These are phyloP conservation scores for Trametes polyzona DNA, from an alignment of 1,284 basidiomycete species.

Conservation along the genomic window DNA sequence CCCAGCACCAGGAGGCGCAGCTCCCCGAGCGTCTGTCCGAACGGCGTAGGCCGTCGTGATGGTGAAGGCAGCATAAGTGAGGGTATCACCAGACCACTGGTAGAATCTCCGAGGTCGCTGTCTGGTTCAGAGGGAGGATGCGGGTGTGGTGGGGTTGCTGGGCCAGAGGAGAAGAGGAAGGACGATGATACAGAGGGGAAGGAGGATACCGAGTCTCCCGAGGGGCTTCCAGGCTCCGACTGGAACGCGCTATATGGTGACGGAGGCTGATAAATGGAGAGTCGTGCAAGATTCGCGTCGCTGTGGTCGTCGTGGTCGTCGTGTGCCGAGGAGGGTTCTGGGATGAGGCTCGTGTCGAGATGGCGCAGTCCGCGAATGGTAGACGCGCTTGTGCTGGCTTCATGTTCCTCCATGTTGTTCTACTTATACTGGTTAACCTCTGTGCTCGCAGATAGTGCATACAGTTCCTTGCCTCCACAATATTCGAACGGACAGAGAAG, in stretches of 20 bases:
- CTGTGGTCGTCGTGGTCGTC: slow-evolving; percentile 2
- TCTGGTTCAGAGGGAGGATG: slow-evolving; percentile 40
- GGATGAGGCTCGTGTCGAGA: slow-evolving; percentile 26
- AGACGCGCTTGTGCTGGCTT: slow-evolving; percentile 42
- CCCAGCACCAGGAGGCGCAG: slow-evolving; percentile 58
- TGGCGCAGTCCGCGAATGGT: slow-evolving; percentile 44
- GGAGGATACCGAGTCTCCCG: slow-evolving; percentile 64
- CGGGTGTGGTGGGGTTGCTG: slow-evolving; percentile 53
- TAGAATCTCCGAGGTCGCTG: slow-evolving; percentile 43
- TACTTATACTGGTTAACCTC: background rate
- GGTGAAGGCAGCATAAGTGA: slow-evolving; percentile 66
- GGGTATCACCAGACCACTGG: slow-evolving; percentile 67
- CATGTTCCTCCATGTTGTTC: slow-evolving; percentile 13
- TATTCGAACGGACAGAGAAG: background rate
- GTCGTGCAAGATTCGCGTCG: slow-evolving; percentile 25
- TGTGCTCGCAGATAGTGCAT: no score
- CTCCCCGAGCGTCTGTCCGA: slow-evolving; percentile 67
- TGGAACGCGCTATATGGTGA: slow-evolving; percentile 57
- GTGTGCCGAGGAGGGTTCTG: slow-evolving; percentile 24
- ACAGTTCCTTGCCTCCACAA: no score
- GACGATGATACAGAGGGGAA: slow-evolving; percentile 74
- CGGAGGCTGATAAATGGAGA: slow-evolving; percentile 45
- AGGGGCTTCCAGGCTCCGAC: slow-evolving; percentile 59
- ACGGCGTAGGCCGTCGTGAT: slow-evolving; percentile 59
- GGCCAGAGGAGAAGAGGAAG: slow-evolving; percentile 74